A percentile compares a stretch with the other conserved stretches of the same genome.
These are phyloP conservation scores for Nitzschia inconspicua DNA, from an alignment of 108 stramenopile species.

Conservation along the genomic window DNA sequence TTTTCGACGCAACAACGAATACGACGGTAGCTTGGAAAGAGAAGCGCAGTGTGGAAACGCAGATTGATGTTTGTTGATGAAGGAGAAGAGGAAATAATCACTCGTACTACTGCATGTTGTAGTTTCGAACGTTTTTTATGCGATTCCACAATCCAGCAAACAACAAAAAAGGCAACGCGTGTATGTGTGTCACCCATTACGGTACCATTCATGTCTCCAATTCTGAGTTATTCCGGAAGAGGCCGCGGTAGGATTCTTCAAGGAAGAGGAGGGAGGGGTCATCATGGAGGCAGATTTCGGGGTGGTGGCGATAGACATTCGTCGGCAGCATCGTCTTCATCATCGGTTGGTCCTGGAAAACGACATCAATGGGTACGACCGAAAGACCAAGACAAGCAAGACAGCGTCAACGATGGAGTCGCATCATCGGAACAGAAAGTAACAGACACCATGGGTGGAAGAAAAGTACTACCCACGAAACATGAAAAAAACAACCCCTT, in stretches of 20 bases:
- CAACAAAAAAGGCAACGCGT: too few species aligned
- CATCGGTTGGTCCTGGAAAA: neutral
- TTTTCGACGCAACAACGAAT: too few species aligned
- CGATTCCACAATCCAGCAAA: too few species aligned
- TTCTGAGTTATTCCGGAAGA: conserved; percentile 15
- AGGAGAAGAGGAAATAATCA: too few species aligned
- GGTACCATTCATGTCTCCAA: conserved; percentile 6
- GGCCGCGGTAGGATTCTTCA: neutral
- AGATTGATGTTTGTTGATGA: too few species aligned
- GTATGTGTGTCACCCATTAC: too few species aligned
- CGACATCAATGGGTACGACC: conserved; percentile 1
- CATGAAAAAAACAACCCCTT: neutral
- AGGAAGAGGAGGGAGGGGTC: neutral
- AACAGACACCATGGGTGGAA: neutral
- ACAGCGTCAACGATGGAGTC: neutral
- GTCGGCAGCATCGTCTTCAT: neutral
- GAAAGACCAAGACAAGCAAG: neutral
- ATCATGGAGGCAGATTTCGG: neutral
- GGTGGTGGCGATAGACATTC: conserved; percentile 2
- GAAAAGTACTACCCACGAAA: neutral
- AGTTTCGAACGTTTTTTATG: too few species aligned
- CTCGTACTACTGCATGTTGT: too few species aligned
- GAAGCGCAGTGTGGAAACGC: too few species aligned
- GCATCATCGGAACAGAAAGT: neutral
- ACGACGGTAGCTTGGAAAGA: too few species aligned